Base-by-base conservation (phyloP, 768 basidiomycete genomes). In the Agrocybe praecox region DNA sequence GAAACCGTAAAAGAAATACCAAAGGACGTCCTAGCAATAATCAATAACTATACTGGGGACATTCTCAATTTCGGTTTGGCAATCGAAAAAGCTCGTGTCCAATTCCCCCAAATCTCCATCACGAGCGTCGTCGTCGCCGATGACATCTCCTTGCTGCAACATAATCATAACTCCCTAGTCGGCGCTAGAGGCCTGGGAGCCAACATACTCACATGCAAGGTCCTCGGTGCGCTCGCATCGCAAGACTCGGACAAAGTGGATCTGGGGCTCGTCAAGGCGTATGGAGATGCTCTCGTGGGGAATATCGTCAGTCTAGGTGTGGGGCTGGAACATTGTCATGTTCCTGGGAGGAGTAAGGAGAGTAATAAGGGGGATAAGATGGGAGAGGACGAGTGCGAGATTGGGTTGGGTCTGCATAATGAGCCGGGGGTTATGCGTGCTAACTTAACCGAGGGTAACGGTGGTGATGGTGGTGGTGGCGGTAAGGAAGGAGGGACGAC, bases 1-100 rank as follows among this genome's bases (percentile, higher is more conserved):
- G 64, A 68, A 18, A 66, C 57, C 14, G 44, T 46, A 18, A 34
- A 22, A 19, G 23, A 21, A 2, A 15, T 17, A 19, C 56, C 51
- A 17, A 68, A 62, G 46, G 72, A 78, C 46, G 71, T 81, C 18
- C 60, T 81, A 2, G 69, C 69, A 8, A 65, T 76, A 34, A 74
- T 79, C 57, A 79, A 80, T 62, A 80, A 81, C 63, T 81, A 80
- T 56, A 81, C 80, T 1, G 84, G 83, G 0, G 83, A 85, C 64
- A 74, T 80, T 29, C 76, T 86, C 33, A 81, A 84, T 60, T 85
- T 85, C 59, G 84, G 85, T 1, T 73, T 85, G 12, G 84, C 80
- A 1, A 73, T 81, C 24, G 80, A 85, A 54, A 80, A 80, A 59
- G 82, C 82, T 8, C 70, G 77, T 10, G 70, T 74, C 1, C 60